A percentile compares a stretch with the other conserved stretches of the same genome.
Evolutionary conservation across 106 monocot genomes (phyloP).

Genomic region (Alisma plantagoaquatica): DNA sequence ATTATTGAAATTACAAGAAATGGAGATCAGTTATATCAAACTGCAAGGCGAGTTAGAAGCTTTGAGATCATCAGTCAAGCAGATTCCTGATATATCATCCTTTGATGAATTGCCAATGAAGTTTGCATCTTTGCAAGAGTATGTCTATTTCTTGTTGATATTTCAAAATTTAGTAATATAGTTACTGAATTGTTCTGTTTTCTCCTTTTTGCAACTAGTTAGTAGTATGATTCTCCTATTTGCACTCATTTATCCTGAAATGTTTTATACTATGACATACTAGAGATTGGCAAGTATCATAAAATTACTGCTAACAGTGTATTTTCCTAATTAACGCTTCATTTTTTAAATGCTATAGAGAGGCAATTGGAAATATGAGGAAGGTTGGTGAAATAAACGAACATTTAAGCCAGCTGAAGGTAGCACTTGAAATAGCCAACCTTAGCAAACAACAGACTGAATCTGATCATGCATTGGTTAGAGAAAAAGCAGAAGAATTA

Average conservation of each 20-base stretch:
- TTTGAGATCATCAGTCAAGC: slow-evolving; percentile 64
- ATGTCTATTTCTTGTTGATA: slow-evolving; percentile 15
- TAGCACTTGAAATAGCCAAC: slow-evolving; percentile 48
- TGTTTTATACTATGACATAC: too few relatives aligned
- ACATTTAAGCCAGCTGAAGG: slow-evolving; percentile 56
- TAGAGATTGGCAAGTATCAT: too few relatives aligned
- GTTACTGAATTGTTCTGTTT: too few relatives aligned
- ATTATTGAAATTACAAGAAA: slow-evolving; percentile 46
- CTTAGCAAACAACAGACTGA: slow-evolving; percentile 44
- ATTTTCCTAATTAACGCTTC: slow-evolving; percentile 1
- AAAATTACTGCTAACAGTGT: too few relatives aligned
- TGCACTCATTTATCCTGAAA: too few relatives aligned
- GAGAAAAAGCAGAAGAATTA: slow-evolving; percentile 42
- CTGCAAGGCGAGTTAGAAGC: slow-evolving; percentile 56
- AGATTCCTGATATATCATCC: slow-evolving; percentile 74
- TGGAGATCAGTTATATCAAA: slow-evolving; percentile 43
- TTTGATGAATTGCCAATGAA: slow-evolving; percentile 67
- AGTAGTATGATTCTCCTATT: too few relatives aligned
- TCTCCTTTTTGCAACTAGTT: too few relatives aligned
- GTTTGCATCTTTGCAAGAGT: slow-evolving; percentile 65
- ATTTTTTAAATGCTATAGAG: too few relatives aligned
- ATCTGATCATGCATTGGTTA: slow-evolving; percentile 45
- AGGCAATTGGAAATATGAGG: slow-evolving; percentile 57
- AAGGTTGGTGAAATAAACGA: slow-evolving; percentile 65
- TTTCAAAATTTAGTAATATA: too few relatives aligned